Evolutionary conservation across 1,284 basidiomycete species (phyloP).

Genomic region (Pterulicium gracile): DNA sequence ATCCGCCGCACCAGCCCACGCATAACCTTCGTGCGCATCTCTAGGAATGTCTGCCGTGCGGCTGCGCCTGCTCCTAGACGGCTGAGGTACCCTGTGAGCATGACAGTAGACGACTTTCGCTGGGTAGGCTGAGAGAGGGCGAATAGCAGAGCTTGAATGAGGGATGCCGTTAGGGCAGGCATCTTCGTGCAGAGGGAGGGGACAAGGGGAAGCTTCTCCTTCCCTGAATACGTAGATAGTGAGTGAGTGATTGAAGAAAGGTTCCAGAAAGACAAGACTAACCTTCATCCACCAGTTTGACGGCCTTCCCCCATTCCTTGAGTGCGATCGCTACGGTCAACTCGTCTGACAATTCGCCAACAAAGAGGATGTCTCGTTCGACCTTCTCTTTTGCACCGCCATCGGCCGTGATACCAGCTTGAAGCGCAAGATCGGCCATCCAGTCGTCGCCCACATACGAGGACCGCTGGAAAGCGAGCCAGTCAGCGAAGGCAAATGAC

Average conservation of each 20-base stretch:
- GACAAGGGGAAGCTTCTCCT: slow-evolving; percentile 47
- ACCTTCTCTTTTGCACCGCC: slow-evolving; percentile 54
- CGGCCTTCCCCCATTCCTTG: slow-evolving; percentile 82
- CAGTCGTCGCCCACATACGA: slow-evolving; percentile 49
- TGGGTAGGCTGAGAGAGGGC: slow-evolving; percentile 69
- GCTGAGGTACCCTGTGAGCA: slow-evolving; percentile 62
- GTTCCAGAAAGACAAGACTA: slow-evolving; percentile 4
- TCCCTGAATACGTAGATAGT: slow-evolving; percentile 30
- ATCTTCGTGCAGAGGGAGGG: slow-evolving; percentile 51
- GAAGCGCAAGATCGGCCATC: slow-evolving; percentile 54
- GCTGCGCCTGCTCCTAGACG: slow-evolving; percentile 71
- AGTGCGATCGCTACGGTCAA: slow-evolving; percentile 87
- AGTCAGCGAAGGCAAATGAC: background rate
- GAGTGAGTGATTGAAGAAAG: background rate
- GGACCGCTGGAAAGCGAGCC: slow-evolving; percentile 19
- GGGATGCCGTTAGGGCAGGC: slow-evolving; percentile 53
- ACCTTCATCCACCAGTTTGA: slow-evolving; percentile 79
- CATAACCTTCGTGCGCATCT: slow-evolving; percentile 70
- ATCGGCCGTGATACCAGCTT: slow-evolving; percentile 39
- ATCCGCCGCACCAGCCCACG: slow-evolving; percentile 74
- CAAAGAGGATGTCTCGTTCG: slow-evolving; percentile 74
- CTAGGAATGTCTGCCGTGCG: slow-evolving; percentile 77
- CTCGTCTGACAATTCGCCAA: slow-evolving; percentile 86
- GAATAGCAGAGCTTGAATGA: slow-evolving; percentile 64
- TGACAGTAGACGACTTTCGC: slow-evolving; percentile 68